Evolutionary conservation across 208 protist species (phyloP).

Genomic region (Trypanosoma lewisi): DNA sequence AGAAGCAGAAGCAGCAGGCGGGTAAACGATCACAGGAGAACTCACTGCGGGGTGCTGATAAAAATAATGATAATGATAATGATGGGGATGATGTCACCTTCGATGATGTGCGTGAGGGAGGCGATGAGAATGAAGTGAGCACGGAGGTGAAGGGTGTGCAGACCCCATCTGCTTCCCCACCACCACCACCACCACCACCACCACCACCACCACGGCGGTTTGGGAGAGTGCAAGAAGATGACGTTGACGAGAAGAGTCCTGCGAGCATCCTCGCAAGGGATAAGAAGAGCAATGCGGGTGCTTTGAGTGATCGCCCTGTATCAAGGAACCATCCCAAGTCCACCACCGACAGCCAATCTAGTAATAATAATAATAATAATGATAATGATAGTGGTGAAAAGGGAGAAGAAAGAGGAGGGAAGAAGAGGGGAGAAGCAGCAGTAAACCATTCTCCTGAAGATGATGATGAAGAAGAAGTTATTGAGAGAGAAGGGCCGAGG

Average conservation of each 20-base stretch:
- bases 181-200: no score
- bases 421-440: constrained; percentile 8
- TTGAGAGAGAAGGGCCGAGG: constrained; percentile 2
- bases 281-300: neutral
- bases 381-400: constrained; percentile 10
- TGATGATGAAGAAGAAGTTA: constrained; percentile 12
- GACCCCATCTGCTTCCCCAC: neutral
- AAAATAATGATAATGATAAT: neutral
- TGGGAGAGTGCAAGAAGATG: neutral
- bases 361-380: constrained; percentile 9
- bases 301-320: neutral
- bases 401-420: constrained; percentile 17
- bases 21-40: neutral
- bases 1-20: constrained; percentile 1
- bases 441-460: neutral
- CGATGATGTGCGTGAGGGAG: constrained; percentile 5
- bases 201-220: no score
- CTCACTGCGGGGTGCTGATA: neutral
- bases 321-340: neutral
- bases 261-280: neutral
- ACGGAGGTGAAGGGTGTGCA: neutral
- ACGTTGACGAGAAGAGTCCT: no score
- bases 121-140: neutral
- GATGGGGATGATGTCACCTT: constrained; percentile 4
- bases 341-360: neutral